Evolutionary conservation across 192 early-diverging fungal species (phyloP), one percentile per base, ranked within the genome.

Genomic region (Geranomyces michiganensis): DNA sequence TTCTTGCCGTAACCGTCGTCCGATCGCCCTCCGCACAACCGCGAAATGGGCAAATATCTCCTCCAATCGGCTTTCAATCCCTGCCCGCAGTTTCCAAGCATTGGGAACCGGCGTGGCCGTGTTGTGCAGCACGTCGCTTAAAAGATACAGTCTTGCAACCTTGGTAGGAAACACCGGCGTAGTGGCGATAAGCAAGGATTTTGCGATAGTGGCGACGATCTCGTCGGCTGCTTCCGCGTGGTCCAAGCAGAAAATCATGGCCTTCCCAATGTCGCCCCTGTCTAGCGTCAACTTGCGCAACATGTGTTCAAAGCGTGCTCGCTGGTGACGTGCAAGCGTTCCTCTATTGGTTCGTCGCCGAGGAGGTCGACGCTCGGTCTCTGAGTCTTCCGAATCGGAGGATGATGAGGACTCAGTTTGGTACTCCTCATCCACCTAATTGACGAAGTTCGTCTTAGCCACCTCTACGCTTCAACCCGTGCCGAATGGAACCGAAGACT

Each of bases 91-190:
- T 78, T 91, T 87, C 94, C 96, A 97, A 9, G 90, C 94, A 70
- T 91, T 92, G n/a, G 91, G 86, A 1, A 94, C 81, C 1, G 85
- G 84, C 17, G 90, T 85, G 55, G 88, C 82, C 67, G 91, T 88
- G 74, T 96, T 97, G 73, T 93, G 91, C n/a, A 97, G 82, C 26
- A 97, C 88, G 63, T 97, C 95, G 0, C 90, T 92, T n/a, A 96
- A 84, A 15, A 96, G 76, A 67, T 90, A 89, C n/a, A 97, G 78
- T 48, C 91, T 81, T 0, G 90, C 84, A 29, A 95, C 71, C 70
- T 92, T 91, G 13, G 79, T 78, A 21, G 82, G 72, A 47, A 90
- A 81, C 6, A 84, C 47, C 15, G 88, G 81, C 0, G 91, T 89
- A 15, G 65, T 74, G 0, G 82, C 68, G 6, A 87, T 61, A 19